phyloP scores from a whole-genome alignment of 1,139 yeast genomes.

The Zhuliangozyma parablackwelliae region DNA sequence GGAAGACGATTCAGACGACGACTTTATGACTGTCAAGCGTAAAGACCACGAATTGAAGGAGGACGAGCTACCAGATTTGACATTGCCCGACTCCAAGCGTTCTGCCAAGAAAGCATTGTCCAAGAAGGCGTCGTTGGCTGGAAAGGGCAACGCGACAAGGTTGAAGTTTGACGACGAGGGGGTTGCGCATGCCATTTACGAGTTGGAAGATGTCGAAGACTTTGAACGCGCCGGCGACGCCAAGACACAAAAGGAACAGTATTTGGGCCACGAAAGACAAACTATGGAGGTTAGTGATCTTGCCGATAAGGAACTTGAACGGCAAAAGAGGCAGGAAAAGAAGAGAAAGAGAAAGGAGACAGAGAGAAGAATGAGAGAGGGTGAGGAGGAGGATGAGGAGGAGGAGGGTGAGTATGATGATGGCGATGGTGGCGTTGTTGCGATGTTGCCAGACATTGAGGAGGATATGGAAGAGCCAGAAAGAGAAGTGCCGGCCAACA shows the following conservation, averaged over 20 bases:
- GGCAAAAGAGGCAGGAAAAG: constrained; percentile 79
- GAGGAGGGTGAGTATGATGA: constrained; percentile 19
- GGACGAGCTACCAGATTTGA: constrained; percentile 58
- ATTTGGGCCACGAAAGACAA: constrained; percentile 60
- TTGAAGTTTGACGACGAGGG: constrained; percentile 93
- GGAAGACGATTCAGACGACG: constrained; percentile 48
- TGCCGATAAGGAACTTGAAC: constrained; percentile 78
- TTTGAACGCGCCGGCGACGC: constrained; percentile 79
- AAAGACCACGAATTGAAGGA: constrained; percentile 66
- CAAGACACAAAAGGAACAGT: constrained; percentile 59
- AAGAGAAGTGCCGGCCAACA: constrained; percentile 38
- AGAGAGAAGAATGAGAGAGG: constrained; percentile 51
- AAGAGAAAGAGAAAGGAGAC: constrained; percentile 83
- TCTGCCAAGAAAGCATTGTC: constrained; percentile 86
- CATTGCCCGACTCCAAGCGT: constrained; percentile 72
- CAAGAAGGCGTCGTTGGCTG: constrained; percentile 68
- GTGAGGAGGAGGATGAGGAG: constrained; percentile 31
- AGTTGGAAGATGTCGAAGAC: constrained; percentile 84
- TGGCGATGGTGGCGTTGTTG: constrained; percentile 18
- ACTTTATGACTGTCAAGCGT: constrained; percentile 77
- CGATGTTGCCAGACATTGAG: constrained; percentile 36
- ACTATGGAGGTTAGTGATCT: constrained; percentile 69
- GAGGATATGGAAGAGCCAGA: constrained; percentile 41
- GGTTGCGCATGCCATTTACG: constrained; percentile 82
- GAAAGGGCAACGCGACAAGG: constrained; percentile 70